These are phyloP conservation scores for Lanmaoa pseudosensibilis DNA, from an alignment of 768 basidiomycete species.

Conservation along the genomic window DNA sequence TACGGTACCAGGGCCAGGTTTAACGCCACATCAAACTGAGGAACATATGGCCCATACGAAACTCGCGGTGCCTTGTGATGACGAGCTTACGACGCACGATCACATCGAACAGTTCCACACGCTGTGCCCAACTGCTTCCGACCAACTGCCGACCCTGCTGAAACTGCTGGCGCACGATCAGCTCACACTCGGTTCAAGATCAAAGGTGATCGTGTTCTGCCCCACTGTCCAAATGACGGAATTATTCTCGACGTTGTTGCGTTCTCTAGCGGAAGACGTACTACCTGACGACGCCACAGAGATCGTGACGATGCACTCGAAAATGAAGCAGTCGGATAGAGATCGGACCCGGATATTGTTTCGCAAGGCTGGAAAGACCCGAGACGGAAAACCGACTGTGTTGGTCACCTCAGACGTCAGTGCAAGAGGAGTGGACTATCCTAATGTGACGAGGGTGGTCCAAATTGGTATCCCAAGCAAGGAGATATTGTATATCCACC, in stretches of 20 bases:
- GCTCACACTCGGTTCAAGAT: constrained; percentile 58
- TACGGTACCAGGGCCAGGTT: constrained; percentile 51
- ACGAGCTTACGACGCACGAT: constrained; percentile 53
- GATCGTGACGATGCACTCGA: constrained; percentile 84
- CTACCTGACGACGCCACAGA: constrained; percentile 57
- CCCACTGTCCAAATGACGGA: constrained; percentile 84
- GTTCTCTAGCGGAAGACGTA: constrained; percentile 40
- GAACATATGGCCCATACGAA: background rate
- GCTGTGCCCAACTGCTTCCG: constrained; percentile 56
- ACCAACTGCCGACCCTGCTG: constrained; percentile 78
- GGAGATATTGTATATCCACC: constrained; percentile 78
- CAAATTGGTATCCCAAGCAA: constrained; percentile 80
- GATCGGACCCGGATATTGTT: constrained; percentile 28
- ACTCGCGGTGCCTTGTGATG: background rate
- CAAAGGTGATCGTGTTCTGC: constrained; percentile 82
- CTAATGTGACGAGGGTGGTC: constrained; percentile 83
- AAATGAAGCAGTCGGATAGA: constrained; percentile 38
- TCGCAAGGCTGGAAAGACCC: constrained; percentile 5
- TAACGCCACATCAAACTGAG: constrained; percentile 15
- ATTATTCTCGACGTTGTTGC: constrained; percentile 65
- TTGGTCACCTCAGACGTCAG: constrained; percentile 88
- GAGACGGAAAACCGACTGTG: constrained; percentile 47
- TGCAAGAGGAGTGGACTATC: constrained; percentile 87
- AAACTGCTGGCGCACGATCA: constrained; percentile 88
- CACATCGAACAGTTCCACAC: constrained; percentile 85